Percentiles rank a stretch among this genome's conserved stretches.
Conservation (phyloP, 2,329 filamentous ascomycete genomes). For the Tolypocladium nubicola region DNA sequence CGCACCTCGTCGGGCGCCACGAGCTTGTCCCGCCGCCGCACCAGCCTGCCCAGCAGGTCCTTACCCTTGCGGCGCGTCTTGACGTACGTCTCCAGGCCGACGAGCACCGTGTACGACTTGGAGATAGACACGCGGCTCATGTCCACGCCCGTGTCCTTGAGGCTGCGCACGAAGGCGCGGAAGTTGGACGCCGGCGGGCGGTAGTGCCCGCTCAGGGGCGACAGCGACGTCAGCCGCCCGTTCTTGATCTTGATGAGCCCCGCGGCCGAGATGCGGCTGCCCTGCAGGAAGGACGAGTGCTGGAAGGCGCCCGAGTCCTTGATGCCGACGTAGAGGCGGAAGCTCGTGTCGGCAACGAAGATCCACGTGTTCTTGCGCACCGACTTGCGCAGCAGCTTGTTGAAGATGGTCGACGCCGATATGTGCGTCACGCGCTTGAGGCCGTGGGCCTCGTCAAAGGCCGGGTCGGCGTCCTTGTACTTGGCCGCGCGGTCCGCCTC, state of each 20-base stretch:
- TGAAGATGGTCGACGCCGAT: conserved; percentile 62
- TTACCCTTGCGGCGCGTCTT: conserved; percentile 58
- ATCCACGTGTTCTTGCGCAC: conserved; percentile 89
- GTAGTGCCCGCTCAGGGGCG: conserved; percentile 70
- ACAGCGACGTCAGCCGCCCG: conserved; percentile 64
- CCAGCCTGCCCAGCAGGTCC: conserved; percentile 35
- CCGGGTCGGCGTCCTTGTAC: conserved; percentile 55
- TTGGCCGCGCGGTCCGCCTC: conserved; percentile 52
- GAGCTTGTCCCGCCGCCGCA: conserved; percentile 46
- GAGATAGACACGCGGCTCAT: conserved; percentile 70
- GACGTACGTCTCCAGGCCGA: conserved; percentile 73
- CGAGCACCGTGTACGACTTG: conserved; percentile 70
- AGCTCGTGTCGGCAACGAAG: conserved; percentile 79
- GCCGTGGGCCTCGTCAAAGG: conserved; percentile 50
- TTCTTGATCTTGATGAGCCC: conserved; percentile 79
- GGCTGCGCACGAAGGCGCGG: conserved; percentile 63
- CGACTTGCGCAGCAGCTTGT: conserved; percentile 66
- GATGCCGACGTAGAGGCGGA: conserved; percentile 80
- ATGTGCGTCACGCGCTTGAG: conserved; percentile 47
- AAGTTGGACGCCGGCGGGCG: conserved; percentile 77
- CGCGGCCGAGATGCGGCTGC: conserved; percentile 69
- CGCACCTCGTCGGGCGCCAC: conserved; percentile 49
- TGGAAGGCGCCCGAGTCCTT: conserved; percentile 84
- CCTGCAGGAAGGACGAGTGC: conserved; percentile 81
- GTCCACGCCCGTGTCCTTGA: conserved; percentile 66